Conservation (phyloP, 192 early-diverging fungal species). For the Rhizophagus prolifer region DNA sequence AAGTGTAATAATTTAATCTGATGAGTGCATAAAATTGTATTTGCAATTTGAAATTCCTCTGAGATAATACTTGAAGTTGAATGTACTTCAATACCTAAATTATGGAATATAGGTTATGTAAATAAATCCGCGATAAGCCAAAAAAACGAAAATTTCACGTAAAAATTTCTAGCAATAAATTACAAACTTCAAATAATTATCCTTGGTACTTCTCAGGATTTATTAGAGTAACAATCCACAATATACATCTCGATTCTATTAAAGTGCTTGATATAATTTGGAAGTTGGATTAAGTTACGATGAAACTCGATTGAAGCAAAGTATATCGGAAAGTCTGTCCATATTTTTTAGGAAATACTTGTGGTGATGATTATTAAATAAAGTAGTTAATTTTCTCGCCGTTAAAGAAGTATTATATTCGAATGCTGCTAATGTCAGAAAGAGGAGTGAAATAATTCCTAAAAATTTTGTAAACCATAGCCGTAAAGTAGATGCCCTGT, state of each 20-base stretch:
- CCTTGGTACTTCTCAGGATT: background rate
- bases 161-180: background rate
- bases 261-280: constrained; percentile 68
- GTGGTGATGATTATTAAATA: constrained; percentile 21
- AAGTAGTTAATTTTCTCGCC: background rate
- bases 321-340: constrained; percentile 81
- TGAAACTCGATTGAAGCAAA: too few species aligned
- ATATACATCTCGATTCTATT: background rate
- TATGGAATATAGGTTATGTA: background rate
- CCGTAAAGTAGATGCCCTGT: background rate
- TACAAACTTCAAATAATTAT: background rate
- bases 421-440: background rate
- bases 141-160: background rate
- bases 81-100: constrained; percentile 65
- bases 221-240: background rate
- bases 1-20: too few species aligned
- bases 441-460: background rate
- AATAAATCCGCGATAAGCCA: background rate
- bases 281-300: too few species aligned
- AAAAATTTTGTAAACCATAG: background rate
- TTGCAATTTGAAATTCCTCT: constrained; percentile 72
- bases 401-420: background rate
- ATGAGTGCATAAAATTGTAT: constrained; percentile 74
- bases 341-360: constrained; percentile 66
- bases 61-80: constrained; percentile 47